Base-by-base conservation (phyloP, 192 early-diverging fungal species). In the Podila clonocystis region DNA sequence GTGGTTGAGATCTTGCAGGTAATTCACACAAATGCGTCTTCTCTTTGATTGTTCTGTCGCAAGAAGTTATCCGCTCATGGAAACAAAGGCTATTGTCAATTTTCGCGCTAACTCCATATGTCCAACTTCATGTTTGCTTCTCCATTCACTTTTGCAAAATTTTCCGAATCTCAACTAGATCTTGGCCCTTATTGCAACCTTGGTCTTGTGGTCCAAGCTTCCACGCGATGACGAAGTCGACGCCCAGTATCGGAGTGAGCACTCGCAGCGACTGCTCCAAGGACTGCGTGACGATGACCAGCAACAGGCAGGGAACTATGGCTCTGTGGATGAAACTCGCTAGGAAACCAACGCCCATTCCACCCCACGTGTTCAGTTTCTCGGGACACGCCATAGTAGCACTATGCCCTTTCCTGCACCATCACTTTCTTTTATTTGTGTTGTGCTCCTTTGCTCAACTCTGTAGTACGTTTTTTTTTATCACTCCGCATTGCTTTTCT, bases 1-100 rank as follows among this genome's bases (percentile, higher is more conserved):
- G 58, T 36, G 2, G 58, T 68, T 26, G 69, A 59, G 60, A 30
- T 57, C 9, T 28, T 79, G 34, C 75, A 79, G 65, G 75, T 79
- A 41, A 26, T n/a, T n/a, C n/a, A n/a, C n/a, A n/a, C n/a, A n/a
- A n/a, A n/a, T n/a, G n/a, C n/a, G n/a, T n/a, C n/a, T n/a, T n/a
- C n/a, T n/a, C n/a, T n/a, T n/a, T n/a, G n/a, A n/a, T 49, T 17
- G 49, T n/a, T 24, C 31, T 33, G 26, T 2, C 33, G 19, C 33
- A 28, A 20, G 7, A 13, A 28, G 17, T 2, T 59, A n/a, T 24
- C 13, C 13, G 24, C 24, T 63, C 22, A 30, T 31, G 13, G 15
- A 13, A 50, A 4, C 15, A 50, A 19, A 30, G 8, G 9, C n/a
- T 22, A 52, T 50, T n/a, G 1, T 2, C 5, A 11, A 62, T 63